A percentile compares a stretch with the other conserved stretches of the same genome.
Conservation (phyloP, 805 yeast genomes). For the Barnettozyma californica region DNA sequence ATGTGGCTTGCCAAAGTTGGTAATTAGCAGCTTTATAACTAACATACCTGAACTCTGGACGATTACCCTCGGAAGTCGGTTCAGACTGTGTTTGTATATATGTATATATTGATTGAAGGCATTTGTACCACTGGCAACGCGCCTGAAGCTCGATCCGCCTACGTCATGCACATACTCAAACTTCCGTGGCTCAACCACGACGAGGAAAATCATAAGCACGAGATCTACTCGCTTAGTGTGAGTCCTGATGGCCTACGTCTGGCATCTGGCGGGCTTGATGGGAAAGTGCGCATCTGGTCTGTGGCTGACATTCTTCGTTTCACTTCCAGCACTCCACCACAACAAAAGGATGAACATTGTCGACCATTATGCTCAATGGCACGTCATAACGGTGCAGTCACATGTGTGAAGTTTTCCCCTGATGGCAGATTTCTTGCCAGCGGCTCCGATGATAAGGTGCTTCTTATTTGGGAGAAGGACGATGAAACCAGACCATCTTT, state of each 20-base stretch:
- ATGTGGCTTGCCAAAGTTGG: too few species aligned
- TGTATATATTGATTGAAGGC: too few species aligned
- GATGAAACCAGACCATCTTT: constrained; percentile 54
- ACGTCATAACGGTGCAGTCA: constrained; percentile 94
- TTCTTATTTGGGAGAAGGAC: constrained; percentile 90
- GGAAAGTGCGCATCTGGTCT: constrained; percentile 89
- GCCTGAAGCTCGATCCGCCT: too few species aligned
- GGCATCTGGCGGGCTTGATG: constrained; percentile 94
- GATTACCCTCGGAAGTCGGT: too few species aligned
- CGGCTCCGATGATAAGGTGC: constrained; percentile 92
- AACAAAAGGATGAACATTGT: constrained; percentile 28
- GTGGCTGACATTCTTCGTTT: constrained; percentile 45
- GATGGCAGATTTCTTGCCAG: constrained; percentile 87
- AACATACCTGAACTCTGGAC: too few species aligned
- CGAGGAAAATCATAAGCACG: constrained; percentile 77
- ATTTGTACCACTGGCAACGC: too few species aligned
- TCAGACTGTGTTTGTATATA: too few species aligned
- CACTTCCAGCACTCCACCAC: constrained; percentile 14
- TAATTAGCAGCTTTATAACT: too few species aligned
- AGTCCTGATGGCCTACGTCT: constrained; percentile 78
- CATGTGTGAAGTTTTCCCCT: constrained; percentile 89
- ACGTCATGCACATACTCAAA: constrained; percentile 60
- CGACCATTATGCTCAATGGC: constrained; percentile 85
- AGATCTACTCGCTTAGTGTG: constrained; percentile 78
- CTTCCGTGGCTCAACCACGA: constrained; percentile 68